Evolutionary conservation across 805 yeast genomes (phyloP).

Genomic region (Saturnispora diversa): DNA sequence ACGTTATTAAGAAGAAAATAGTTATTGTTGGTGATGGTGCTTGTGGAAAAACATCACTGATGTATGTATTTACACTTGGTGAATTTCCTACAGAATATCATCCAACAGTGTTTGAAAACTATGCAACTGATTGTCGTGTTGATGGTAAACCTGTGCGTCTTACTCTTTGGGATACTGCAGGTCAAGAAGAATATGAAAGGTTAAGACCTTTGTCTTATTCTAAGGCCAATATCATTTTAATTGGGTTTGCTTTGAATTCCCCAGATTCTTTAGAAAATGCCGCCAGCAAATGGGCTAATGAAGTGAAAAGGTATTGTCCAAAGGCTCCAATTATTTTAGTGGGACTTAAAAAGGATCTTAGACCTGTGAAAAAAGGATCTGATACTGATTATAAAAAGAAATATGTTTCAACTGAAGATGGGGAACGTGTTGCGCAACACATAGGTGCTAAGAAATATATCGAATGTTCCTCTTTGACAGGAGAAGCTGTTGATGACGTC

Average conservation of each 20-base stretch:
- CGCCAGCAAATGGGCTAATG: slow-evolving; percentile 78
- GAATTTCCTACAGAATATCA: slow-evolving; percentile 89
- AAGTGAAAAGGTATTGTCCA: slow-evolving; percentile 74
- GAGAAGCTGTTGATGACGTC: slow-evolving; percentile 91
- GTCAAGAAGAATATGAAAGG: slow-evolving; percentile 92
- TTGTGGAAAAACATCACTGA: slow-evolving; percentile 83
- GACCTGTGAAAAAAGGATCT: slow-evolving; percentile 34
- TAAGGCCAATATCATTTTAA: slow-evolving; percentile 76
- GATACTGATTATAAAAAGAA: slow-evolving; percentile 30
- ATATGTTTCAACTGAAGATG: slow-evolving; percentile 51
- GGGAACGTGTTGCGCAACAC: slow-evolving; percentile 60
- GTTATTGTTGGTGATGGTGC: slow-evolving; percentile 96
- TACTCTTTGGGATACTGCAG: slow-evolving; percentile 94
- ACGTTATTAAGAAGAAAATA: slow-evolving; percentile 54
- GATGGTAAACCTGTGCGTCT: slow-evolving; percentile 87
- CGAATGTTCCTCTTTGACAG: slow-evolving; percentile 87
- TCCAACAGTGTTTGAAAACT: slow-evolving; percentile 91
- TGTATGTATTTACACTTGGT: slow-evolving; percentile 88
- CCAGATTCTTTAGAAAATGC: slow-evolving; percentile 84
- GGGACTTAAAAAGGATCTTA: slow-evolving; percentile 77
- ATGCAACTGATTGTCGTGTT: slow-evolving; percentile 88
- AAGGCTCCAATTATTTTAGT: slow-evolving; percentile 68
- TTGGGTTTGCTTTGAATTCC: slow-evolving; percentile 79
- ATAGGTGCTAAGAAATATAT: slow-evolving; percentile 79
- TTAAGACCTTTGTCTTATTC: slow-evolving; percentile 82